These are phyloP conservation scores for Scheffersomyces stipitis DNA, from an alignment of 805 yeast genomes.

Conservation along the genomic window DNA sequence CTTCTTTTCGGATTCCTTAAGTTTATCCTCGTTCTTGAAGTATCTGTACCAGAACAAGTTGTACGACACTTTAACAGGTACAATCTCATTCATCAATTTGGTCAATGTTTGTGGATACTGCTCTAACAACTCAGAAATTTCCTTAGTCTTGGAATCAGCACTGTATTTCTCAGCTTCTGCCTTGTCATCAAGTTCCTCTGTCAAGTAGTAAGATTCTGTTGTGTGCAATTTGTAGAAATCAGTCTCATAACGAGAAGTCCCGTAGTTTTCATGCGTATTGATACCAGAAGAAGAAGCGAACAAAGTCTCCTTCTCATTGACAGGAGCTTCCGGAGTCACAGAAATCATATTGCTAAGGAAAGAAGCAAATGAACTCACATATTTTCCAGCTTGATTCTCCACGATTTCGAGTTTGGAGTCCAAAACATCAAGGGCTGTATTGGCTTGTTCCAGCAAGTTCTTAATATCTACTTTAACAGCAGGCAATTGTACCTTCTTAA, in stretches of 20 bases:
- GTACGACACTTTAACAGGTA: conserved; percentile 62
- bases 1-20: conserved; percentile 61
- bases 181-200: conserved; percentile 12
- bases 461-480: conserved; percentile 22
- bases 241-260: conserved; percentile 37
- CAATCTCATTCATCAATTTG: conserved; percentile 57
- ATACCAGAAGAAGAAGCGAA: conserved; percentile 14
- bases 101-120: conserved; percentile 50
- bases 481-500: conserved; percentile 19
- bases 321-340: conserved; percentile 17
- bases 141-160: conserved; percentile 49
- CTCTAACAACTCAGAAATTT: conserved; percentile 47
- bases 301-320: conserved; percentile 16
- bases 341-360: conserved; percentile 45
- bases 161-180: conserved; percentile 30
- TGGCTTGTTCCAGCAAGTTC: conserved; percentile 40
- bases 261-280: conserved; percentile 25
- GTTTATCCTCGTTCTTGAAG: conserved; percentile 51
- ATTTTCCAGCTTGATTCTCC: conserved; percentile 67
- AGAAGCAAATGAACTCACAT: conserved; percentile 56
- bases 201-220: conserved; percentile 18
- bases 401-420: conserved; percentile 71
- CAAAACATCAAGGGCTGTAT: conserved; percentile 61
- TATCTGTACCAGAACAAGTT: conserved; percentile 75
- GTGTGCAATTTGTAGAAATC: conserved; percentile 43